A percentile compares a stretch with the other conserved stretches of the same genome.
These are phyloP conservation scores for Linderina pennispora DNA, from an alignment of 192 early-diverging fungal species.

Conservation along the genomic window DNA sequence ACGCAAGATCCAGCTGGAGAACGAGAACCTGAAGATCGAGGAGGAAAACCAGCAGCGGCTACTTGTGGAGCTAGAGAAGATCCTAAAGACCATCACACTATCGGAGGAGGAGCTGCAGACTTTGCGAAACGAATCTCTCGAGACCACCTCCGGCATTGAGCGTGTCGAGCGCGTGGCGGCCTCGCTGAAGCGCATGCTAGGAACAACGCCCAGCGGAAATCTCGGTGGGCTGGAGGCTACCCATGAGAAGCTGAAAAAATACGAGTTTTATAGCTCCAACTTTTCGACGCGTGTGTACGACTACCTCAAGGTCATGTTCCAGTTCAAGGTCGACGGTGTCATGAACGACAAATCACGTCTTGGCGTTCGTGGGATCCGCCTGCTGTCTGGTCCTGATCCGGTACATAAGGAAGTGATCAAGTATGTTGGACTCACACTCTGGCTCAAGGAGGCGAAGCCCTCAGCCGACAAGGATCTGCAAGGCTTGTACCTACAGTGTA, in stretches of 20 bases:
- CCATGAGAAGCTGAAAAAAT: constrained; percentile 60
- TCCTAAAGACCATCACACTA: constrained; percentile 63
- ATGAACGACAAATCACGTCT: constrained; percentile 44
- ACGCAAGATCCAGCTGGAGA: constrained; percentile 88
- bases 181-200: constrained; percentile 60
- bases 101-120: constrained; percentile 55
- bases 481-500: constrained; percentile 56
- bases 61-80: constrained; percentile 75
- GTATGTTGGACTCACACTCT: constrained; percentile 62
- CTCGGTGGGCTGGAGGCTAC: constrained; percentile 45
- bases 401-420: constrained; percentile 59
- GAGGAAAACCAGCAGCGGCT: constrained; percentile 84
- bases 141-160: constrained; percentile 52
- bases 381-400: constrained; percentile 50
- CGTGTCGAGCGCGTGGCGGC: constrained; percentile 60
- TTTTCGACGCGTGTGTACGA: constrained; percentile 61
- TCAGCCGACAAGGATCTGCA: constrained; percentile 66
- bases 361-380: constrained; percentile 17
- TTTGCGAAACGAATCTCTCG: constrained; percentile 60
- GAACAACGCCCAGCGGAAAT: constrained; percentile 51
- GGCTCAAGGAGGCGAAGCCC: constrained; percentile 70
- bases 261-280: constrained; percentile 56
- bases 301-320: constrained; percentile 59
- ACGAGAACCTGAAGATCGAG: constrained; percentile 84
- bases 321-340: constrained; percentile 54